Evolutionary conservation across 1,284 basidiomycete genomes (phyloP).

Genomic region (Ganoderma leucocontextum): DNA sequence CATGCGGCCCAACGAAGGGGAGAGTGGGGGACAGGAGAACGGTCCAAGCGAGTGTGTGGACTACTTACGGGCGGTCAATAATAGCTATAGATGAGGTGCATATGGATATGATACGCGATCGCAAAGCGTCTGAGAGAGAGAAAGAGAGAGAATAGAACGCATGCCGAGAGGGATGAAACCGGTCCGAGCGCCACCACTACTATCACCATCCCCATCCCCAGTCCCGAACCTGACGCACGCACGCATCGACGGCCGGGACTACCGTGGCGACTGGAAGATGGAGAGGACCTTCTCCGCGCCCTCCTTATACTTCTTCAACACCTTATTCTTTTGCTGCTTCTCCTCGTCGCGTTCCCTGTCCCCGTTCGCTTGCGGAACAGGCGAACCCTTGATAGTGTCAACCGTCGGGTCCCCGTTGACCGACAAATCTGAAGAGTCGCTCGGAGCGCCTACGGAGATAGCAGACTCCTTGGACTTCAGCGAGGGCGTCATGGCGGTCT

Average conservation of each 20-base stretch:
- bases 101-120: slow-evolving; percentile 34
- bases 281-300: slow-evolving; percentile 84
- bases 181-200: background rate
- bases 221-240: slow-evolving; percentile 1
- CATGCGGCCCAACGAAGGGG: background rate
- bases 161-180: slow-evolving; percentile 28
- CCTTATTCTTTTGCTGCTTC: slow-evolving; percentile 68
- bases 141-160: slow-evolving; percentile 17
- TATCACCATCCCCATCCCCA: background rate
- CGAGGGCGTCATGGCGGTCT: slow-evolving; percentile 63
- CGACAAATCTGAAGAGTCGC: slow-evolving; percentile 76
- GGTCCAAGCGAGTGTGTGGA: slow-evolving; percentile 34
- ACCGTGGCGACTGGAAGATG: slow-evolving; percentile 69
- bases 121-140: slow-evolving; percentile 25
- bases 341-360: slow-evolving; percentile 41
- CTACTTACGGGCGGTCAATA: slow-evolving; percentile 33
- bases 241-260: slow-evolving; percentile 13
- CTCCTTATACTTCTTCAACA: slow-evolving; percentile 83
- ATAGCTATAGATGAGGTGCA: slow-evolving; percentile 41
- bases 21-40: slow-evolving; percentile 17
- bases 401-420: slow-evolving; percentile 54
- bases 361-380: slow-evolving; percentile 43
- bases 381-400: slow-evolving; percentile 35
- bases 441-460: slow-evolving; percentile 70
- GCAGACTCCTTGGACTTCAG: slow-evolving; percentile 82